Evolutionary conservation across 2,329 filamentous ascomycete genomes (phyloP), one percentile per base, ranked within the genome.

Genomic region (Monosporascus sp.): DNA sequence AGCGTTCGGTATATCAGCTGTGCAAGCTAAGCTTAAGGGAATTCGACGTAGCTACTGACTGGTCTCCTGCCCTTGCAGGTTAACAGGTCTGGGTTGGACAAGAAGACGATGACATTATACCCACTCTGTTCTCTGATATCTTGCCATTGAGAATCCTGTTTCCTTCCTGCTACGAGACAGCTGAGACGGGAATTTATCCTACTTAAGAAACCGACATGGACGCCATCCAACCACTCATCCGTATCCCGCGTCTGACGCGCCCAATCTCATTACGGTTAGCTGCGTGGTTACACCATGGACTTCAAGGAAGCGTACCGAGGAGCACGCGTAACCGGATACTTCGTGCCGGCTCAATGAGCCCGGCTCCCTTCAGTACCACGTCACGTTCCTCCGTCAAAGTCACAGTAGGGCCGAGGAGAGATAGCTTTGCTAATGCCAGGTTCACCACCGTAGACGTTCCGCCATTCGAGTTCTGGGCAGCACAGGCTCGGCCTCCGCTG

Each of bases 361-460:
- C 20, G 20, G 43, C 24, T n/a, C 31, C 17, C 50, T 24, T 45
- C 7, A 24, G 18, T 38, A 41, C 14, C 48, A 50, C 45, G 49
- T 37, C 44, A 53, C 3, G 17, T 7, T n/a, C 17, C 22, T 18
- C 43, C 9, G 45, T 43, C 11, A 51, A 53, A 24, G 50, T 22
- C 53, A 44, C 41, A 9, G 46, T 36, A 3, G 31, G n/a, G 3
- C 24, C n/a, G 1, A 15, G 37, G 43, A 50, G 48, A 22, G 51
- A 63, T 48, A n/a, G 11, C 31, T 61, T 61, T 49, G 46, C 49
- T 41, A 37, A 58, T 14, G 48, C 48, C n/a, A 55, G 51, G 24
- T 69, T 72, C 60, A 57, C 59, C 0, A 18, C 46, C 9, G 49
- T 47, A 38, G 65, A 70, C n/a, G 53, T 70, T 5, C 70, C 70